Conservation (phyloP, 78 protist genomes). For the Goniomonas avonlea region DNA sequence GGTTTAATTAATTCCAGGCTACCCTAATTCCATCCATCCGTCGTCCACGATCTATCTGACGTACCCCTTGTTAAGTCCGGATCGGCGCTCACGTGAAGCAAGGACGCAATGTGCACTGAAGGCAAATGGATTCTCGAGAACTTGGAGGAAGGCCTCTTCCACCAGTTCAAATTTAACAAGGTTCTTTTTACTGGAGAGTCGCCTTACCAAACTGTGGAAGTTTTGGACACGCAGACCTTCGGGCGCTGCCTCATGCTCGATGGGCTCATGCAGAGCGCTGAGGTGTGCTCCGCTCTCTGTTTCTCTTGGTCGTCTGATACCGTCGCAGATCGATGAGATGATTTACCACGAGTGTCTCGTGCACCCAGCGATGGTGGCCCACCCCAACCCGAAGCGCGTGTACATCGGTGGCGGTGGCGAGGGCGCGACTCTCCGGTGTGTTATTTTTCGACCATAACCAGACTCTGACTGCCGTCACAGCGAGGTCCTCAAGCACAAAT, state of each 20-base stretch:
- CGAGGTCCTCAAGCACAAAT: conserved; percentile 39
- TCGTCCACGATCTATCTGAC: too few species aligned
- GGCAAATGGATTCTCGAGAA: conserved; percentile 1
- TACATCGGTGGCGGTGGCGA: conserved; percentile 69
- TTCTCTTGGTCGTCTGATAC: too few species aligned
- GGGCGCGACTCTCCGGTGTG: conserved; percentile 40
- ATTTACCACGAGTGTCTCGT: conserved; percentile 56
- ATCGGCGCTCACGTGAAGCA: too few species aligned
- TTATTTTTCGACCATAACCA: neutral
- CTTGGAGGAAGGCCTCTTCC: neutral
- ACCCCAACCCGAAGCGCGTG: conserved; percentile 41
- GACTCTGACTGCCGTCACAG: neutral
- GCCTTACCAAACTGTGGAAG: neutral
- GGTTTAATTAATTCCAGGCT: too few species aligned
- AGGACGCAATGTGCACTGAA: too few species aligned
- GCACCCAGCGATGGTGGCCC: conserved; percentile 55
- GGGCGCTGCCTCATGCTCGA: conserved; percentile 13
- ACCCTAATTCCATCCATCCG: too few species aligned
- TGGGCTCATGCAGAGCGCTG: conserved; percentile 17
- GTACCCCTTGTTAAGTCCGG: too few species aligned
- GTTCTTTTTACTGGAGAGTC: neutral
- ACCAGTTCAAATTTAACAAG: neutral
- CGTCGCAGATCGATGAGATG: conserved; percentile 38
- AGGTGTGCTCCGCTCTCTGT: too few species aligned
- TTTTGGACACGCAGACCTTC: neutral